Evolutionary conservation across 2,329 filamentous ascomycete species (phyloP).

Genomic region (Calonectria ilicicola): DNA sequence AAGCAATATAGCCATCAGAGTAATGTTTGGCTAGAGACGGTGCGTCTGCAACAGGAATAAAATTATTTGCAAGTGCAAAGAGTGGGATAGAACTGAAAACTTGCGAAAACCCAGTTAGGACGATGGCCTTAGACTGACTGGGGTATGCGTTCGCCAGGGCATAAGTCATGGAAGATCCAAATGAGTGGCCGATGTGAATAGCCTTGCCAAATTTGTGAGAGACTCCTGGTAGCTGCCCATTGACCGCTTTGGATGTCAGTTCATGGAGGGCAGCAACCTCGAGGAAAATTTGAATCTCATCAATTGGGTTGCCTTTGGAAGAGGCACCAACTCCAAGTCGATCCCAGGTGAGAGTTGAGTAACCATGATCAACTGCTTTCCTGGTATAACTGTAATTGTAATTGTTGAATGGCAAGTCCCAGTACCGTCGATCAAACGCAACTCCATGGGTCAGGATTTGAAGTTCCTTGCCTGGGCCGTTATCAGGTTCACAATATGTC

Average conservation of each 20-base stretch:
- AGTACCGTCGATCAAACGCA: slow-evolving; percentile 65
- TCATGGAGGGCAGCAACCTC: slow-evolving; percentile 68
- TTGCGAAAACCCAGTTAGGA: slow-evolving; percentile 71
- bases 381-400: slow-evolving; percentile 74
- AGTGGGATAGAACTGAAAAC: slow-evolving; percentile 56
- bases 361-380: slow-evolving; percentile 66
- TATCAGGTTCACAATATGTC: slow-evolving; percentile 70
- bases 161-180: slow-evolving; percentile 70
- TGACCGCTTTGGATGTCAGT: slow-evolving; percentile 63
- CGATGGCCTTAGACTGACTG: slow-evolving; percentile 65
- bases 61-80: slow-evolving; percentile 60
- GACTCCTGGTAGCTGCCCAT: slow-evolving; percentile 57
- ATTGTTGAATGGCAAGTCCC: slow-evolving; percentile 68
- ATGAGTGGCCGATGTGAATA: slow-evolving; percentile 74
- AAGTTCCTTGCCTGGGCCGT: slow-evolving; percentile 50
- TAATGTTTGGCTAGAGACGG: slow-evolving; percentile 46
- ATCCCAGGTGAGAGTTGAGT: slow-evolving; percentile 71
- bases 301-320: slow-evolving; percentile 68
- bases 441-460: slow-evolving; percentile 57
- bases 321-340: slow-evolving; percentile 71
- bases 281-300: slow-evolving; percentile 69
- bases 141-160: slow-evolving; percentile 64
- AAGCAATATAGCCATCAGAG: slow-evolving; percentile 64
- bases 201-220: slow-evolving; percentile 55
- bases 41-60: slow-evolving; percentile 55